These are phyloP conservation scores for Mycena pura DNA, from an alignment of 768 basidiomycete genomes.

Conservation along the genomic window DNA sequence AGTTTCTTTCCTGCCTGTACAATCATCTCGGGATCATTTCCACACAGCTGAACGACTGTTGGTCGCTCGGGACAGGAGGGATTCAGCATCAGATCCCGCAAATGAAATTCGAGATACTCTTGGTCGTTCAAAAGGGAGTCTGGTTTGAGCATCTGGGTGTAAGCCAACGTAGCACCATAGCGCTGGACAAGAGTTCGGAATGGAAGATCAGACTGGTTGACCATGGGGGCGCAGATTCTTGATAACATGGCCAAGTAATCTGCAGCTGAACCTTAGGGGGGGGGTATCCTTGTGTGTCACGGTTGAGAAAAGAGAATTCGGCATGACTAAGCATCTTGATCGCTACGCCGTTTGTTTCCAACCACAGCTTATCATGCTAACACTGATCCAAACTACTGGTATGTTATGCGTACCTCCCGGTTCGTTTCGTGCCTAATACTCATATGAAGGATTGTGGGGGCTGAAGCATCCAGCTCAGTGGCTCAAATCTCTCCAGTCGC, in stretches of 20 bases:
- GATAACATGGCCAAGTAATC: slow-evolving; percentile 33
- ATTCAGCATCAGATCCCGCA: slow-evolving; percentile 56
- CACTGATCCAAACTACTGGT: no score
- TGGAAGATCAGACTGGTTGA: slow-evolving; percentile 80
- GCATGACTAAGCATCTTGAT: no score
- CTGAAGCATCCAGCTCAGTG: no score
- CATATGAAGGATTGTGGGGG: no score
- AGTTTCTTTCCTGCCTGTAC: slow-evolving; percentile 67
- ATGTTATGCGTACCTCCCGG: no score
- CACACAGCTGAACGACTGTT: slow-evolving; percentile 77
- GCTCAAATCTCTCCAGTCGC: no score
- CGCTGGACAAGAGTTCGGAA: slow-evolving; percentile 67
- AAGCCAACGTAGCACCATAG: slow-evolving; percentile 71
- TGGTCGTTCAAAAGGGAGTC: slow-evolving; percentile 65
- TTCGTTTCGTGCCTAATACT: no score
- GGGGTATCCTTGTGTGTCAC: no score
- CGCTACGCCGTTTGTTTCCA: no score
- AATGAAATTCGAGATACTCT: slow-evolving; percentile 69
- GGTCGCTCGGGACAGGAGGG: slow-evolving; percentile 43
- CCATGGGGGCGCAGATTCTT: slow-evolving; percentile 75
- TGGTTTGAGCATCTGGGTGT: slow-evolving; percentile 81
- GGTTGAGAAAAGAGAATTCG: no score
- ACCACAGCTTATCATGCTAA: no score
- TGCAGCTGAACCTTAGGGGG: not conserved
- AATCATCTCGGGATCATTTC: slow-evolving; percentile 68